Evolutionary conservation across 331 rosid species (phyloP), one percentile per base, ranked within the genome.

Genomic region (Acacia concinna): DNA sequence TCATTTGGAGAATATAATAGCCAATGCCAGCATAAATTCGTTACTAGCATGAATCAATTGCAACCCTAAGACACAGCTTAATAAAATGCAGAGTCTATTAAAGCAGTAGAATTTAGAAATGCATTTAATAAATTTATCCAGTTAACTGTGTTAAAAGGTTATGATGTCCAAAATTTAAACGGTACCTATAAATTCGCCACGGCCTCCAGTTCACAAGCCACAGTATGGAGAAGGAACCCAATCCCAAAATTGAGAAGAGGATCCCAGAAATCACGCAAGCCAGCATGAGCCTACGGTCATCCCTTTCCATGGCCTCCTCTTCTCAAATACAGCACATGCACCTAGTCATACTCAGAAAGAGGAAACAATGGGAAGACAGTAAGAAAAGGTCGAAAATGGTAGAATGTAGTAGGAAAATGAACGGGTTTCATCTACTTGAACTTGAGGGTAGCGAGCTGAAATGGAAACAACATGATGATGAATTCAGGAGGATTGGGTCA

Each of bases 151-250:
- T 54, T 12, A 57, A 59, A 67, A 60, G 75, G 69, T 31, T 78
- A n/a, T 56, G n/a, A 31, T 62, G 35, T 73, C 71, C 66, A 51
- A n/a, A 71, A 10, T 38, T 20, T n/a, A 73, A 6, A 23, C 30
- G 18, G 41, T 83, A 96, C 99, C 99, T 96, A 72, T 96, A 96
- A 86, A 96, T 93, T 88, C 99, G 87, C 99, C 99, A 96, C 8
- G 99, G 99, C 84, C 99, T 90, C 99, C 99, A 96, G 79, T 96
- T 96, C 52, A 96, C 98, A 79, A 92, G 89, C 99, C 99, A 96
- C 0, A 96, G 97, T 74, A 96, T 87, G 76, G 86, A 87, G 82
- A 93, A 90, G 20, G 99, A 93, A 81, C 91, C 97, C 8, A 88
- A 84, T 43, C 94, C 98, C 85, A 96, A 78, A 78, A 88, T 81